phyloP scores from a whole-genome alignment of 345 rosid genomes.

The Carallia pectinifolia region DNA sequence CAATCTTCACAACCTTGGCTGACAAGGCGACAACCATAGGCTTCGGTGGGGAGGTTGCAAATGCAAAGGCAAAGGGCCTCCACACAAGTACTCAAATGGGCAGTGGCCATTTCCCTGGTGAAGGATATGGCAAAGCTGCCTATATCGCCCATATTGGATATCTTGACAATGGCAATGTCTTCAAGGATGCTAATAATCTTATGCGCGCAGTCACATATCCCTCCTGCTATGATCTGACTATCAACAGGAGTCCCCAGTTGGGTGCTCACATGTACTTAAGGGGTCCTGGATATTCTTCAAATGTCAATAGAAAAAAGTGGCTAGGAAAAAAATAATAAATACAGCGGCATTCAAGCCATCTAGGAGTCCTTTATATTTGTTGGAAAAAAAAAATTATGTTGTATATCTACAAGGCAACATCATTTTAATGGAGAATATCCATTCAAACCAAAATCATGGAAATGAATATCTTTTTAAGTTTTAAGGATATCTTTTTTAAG shows the following conservation, averaged over 20 bases:
- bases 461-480: no score
- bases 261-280: no score
- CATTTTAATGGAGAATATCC: background rate
- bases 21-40: background rate
- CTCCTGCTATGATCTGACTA: no score
- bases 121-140: constrained; percentile 11
- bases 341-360: background rate
- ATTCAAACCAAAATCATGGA: no score
- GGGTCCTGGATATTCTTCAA: no score
- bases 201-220: no score
- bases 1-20: background rate
- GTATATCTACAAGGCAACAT: no score
- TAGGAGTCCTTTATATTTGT: background rate
- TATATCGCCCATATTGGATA: background rate
- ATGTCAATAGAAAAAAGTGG: background rate
- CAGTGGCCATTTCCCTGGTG: constrained; percentile 8
- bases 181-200: background rate
- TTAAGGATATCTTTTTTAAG: no score
- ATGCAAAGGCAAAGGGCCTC: background rate
- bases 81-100: constrained; percentile 26
- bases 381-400: no score
- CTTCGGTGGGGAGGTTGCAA: constrained; percentile 10
- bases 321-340: constrained; percentile 4
- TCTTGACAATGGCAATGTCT: background rate
- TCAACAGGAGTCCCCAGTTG: no score